Evolutionary conservation across 768 basidiomycete genomes (phyloP).

Genomic region (Suillus occidentalis): DNA sequence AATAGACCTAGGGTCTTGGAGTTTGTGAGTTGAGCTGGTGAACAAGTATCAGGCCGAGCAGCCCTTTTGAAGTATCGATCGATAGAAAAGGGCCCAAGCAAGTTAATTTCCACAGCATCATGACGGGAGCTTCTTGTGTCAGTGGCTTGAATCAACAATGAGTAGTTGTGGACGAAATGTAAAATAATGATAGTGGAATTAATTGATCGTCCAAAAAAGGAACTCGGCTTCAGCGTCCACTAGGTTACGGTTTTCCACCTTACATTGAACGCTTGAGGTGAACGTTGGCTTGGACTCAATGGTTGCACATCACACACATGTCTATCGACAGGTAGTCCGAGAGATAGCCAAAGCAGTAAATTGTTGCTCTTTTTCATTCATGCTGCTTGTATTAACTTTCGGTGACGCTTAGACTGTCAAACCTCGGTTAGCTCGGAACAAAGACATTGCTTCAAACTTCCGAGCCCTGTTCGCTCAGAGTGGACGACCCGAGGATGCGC

Average conservation of each 20-base stretch:
- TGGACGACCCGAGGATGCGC: conserved; percentile 21
- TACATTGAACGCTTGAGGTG: background rate
- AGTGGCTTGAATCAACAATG: conserved; percentile 21
- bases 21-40: background rate
- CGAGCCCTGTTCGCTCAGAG: conserved; percentile 53
- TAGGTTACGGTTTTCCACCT: background rate
- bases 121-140: background rate
- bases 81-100: conserved; percentile 1
- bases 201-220: conserved; percentile 14
- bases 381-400: conserved; percentile 3
- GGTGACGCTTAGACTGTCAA: conserved; percentile 34
- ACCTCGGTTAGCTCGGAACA: conserved; percentile 39
- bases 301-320: conserved; percentile 15
- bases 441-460: conserved; percentile 47
- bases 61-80: background rate
- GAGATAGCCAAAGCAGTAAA: conserved; percentile 31
- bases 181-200: background rate
- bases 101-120: conserved; percentile 1
- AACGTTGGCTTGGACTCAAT: conserved; percentile 11
- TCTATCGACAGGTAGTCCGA: conserved; percentile 32
- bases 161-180: background rate
- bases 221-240: conserved; percentile 8
- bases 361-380: background rate
- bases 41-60: background rate
- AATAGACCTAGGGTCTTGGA: conserved; percentile 14